Percentiles rank a stretch among this genome's conserved stretches.
phyloP scores from a whole-genome alignment of 1,139 yeast genomes.

The Kluyveromyces sp. region DNA sequence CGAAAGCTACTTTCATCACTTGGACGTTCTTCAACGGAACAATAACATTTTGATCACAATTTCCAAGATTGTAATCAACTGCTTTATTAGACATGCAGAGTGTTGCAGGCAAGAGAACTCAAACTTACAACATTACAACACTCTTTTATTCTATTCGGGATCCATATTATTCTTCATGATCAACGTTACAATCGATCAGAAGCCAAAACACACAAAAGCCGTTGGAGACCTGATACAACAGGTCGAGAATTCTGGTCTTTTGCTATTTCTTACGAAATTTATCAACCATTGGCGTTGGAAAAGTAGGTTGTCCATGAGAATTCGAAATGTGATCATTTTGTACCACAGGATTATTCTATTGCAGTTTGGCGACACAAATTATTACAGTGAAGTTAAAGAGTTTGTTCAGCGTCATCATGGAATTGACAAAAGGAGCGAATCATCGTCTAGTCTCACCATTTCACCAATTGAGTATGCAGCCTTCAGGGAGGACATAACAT shows the following conservation, averaged over 20 bases:
- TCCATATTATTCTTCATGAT: conserved; percentile 40
- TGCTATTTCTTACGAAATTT: conserved; percentile 42
- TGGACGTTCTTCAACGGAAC: conserved; percentile 19
- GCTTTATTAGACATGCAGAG: conserved; percentile 22
- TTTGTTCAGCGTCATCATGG: conserved; percentile 42
- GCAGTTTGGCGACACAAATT: conserved; percentile 55
- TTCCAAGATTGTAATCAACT: conserved; percentile 10
- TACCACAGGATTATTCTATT: conserved; percentile 54
- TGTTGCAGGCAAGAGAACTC: conserved; percentile 22
- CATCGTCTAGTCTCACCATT: conserved; percentile 38
- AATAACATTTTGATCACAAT: conserved; percentile 13
- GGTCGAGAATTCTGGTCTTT: conserved; percentile 33
- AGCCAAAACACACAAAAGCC: conserved; percentile 14
- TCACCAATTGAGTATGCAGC: conserved; percentile 78
- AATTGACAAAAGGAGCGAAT: conserved; percentile 34
- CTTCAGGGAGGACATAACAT: conserved; percentile 64
- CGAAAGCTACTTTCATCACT: conserved; percentile 15
- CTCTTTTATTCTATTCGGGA: conserved; percentile 36
- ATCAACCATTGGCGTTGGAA: conserved; percentile 67
- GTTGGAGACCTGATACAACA: conserved; percentile 17
- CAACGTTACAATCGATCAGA: conserved; percentile 26
- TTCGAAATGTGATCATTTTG: conserved; percentile 51
- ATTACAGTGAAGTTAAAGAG: conserved; percentile 42
- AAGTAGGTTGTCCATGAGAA: conserved; percentile 34
- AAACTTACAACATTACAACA: conserved; percentile 21